Evolutionary conservation across 176 grass and related monocot genomes (phyloP), one percentile per base, ranked within the genome.

Genomic region (Rhynchospora breviuscula): DNA sequence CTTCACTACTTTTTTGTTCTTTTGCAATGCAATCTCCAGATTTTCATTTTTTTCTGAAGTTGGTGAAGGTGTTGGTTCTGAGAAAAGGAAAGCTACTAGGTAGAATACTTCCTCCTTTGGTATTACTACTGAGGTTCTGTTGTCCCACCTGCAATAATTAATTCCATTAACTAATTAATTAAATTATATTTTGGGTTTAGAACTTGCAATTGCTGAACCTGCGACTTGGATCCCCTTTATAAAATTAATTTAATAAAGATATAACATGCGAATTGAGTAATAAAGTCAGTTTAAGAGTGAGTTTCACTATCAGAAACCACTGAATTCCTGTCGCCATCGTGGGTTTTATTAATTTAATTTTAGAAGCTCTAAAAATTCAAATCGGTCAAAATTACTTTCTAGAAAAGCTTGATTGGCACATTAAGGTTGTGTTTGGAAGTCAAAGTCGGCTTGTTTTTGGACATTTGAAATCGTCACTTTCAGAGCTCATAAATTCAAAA

Each of bases 61-160:
- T 3, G 91, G 86, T 56, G 79, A 85, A 18, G 77, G 54, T 1
- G 90, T 80, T 14, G 92, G 91, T 61, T 90, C 88, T 14, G 95
- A 98, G 15, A 89, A 93, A 53, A 99, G 93, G 86, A 99, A 90
- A 25, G 88, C 93, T 68, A 93, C 93, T 21, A 93, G 45, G 93
- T 99, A 99, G 89, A 99, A 99, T 52, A 93, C 64, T 67, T 99
- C 93, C 68, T 99, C 96, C 1, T 91, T 89, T 44, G 96, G 96
- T 80, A 93, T 88, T 44, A 99, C 93, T 10, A 90, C 91, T 31
- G 96, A 99, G 26, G 89, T 95, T 80, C 88, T 93, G 77, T 92
- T 90, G 78, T 99, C 86, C 91, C 93, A 99, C 87, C 96, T 99
- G 87, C 79, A 86, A 87, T 65, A 48, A 46, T 18, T 68, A 43